Conservation (phyloP, 352 stramenopile genomes). For the Globisporangium radiosum region DNA sequence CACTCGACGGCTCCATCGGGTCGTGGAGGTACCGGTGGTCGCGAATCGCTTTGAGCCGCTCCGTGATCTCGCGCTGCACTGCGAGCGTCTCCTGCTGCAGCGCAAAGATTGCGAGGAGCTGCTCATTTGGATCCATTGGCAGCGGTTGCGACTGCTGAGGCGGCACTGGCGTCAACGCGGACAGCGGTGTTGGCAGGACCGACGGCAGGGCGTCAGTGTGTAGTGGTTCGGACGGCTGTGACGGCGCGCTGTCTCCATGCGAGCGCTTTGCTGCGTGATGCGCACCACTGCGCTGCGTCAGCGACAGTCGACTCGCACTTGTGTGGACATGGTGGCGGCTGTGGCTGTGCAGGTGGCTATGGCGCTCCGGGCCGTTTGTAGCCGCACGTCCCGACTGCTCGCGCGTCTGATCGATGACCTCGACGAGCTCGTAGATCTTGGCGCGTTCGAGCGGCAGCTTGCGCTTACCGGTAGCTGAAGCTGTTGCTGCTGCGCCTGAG, state of each 20-base stretch:
- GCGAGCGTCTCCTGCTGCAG: conserved; percentile 49
- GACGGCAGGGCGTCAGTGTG: neutral
- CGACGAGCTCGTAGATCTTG: conserved; percentile 56
- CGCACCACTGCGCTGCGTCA: neutral
- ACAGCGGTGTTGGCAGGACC: neutral
- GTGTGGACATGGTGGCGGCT: neutral
- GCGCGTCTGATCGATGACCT: conserved; percentile 48
- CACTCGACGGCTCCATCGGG: conserved; percentile 49
- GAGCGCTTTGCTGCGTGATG: conserved; percentile 1
- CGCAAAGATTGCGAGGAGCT: conserved; percentile 43
- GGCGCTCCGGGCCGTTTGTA: neutral
- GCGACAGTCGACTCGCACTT: neutral
- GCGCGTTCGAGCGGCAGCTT: conserved; percentile 42
- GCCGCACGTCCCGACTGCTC: conserved; percentile 20
- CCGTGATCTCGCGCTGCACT: conserved; percentile 47
- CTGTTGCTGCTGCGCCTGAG: neutral
- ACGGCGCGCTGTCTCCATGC: conserved; percentile 8
- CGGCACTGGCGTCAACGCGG: neutral
- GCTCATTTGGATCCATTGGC: conserved; percentile 23
- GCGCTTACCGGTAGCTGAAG: conserved; percentile 34
- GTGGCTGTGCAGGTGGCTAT: conserved; percentile 15
- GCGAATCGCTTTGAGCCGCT: conserved; percentile 34
- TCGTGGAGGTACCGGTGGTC: conserved; percentile 27
- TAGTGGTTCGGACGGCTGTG: neutral
- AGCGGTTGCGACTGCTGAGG: neutral